Evolutionary conservation across 768 basidiomycete species (phyloP).

Genomic region (Mycena rosella): DNA sequence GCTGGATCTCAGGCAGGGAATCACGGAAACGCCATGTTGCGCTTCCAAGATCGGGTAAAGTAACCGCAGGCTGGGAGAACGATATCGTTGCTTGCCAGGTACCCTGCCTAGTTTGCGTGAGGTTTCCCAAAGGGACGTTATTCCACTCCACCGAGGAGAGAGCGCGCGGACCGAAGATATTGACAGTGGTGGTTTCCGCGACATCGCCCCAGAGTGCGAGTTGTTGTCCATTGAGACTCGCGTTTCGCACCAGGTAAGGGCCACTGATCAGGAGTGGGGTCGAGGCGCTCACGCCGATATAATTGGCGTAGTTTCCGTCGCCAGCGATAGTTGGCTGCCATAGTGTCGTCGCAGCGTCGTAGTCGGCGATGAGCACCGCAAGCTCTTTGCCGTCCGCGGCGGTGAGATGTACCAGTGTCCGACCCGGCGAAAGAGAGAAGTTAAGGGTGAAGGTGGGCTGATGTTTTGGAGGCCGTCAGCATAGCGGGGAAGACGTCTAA

Average conservation of each 20-base stretch:
- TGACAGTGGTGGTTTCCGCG: constrained; percentile 48
- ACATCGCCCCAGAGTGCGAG: constrained; percentile 69
- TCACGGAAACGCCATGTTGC: constrained; percentile 64
- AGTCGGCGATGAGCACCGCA: constrained; percentile 58
- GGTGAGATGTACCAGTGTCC: constrained; percentile 24
- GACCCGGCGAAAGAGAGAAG: constrained; percentile 11
- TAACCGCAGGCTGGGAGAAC: constrained; percentile 4
- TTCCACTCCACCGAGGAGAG: constrained; percentile 28
- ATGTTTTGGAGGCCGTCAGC: too few relatives aligned
- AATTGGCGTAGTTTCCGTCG: constrained; percentile 43
- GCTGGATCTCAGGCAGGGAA: constrained; percentile 67
- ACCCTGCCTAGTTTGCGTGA: constrained; percentile 37
- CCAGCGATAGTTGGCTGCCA: constrained; percentile 30
- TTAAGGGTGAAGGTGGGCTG: constrained; percentile 24
- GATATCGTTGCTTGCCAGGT: constrained; percentile 19
- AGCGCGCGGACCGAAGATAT: constrained; percentile 41
- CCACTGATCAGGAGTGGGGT: constrained; percentile 60
- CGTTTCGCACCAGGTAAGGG: constrained; percentile 59
- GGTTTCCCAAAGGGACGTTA: background rate
- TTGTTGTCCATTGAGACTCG: constrained; percentile 41
- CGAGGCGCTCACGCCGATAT: constrained; percentile 68
- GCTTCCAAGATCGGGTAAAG: constrained; percentile 42
- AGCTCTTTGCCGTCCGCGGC: constrained; percentile 15
- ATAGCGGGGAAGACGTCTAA: background rate
- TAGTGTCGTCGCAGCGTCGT: constrained; percentile 54